Base-by-base conservation (phyloP, 2,329 filamentous ascomycete genomes). In the Trematosphaeria pertusa region DNA sequence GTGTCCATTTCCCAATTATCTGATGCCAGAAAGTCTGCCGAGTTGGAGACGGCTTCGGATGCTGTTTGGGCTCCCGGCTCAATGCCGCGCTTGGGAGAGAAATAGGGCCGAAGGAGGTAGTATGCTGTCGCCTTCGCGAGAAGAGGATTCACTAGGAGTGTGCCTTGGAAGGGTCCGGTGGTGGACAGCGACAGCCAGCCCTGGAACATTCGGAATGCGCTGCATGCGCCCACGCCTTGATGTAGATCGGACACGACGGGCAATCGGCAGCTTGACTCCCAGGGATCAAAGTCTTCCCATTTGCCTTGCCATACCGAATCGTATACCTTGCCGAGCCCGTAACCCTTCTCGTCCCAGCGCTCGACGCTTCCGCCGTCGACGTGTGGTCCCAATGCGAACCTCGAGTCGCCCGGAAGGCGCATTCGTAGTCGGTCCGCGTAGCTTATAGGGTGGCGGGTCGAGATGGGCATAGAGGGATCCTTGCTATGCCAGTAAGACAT, bases 141-240 rank as follows among this genome's bases (percentile, higher is more conserved):
- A 41, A 95, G 76, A 0, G 92, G 92, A 61, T 92, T 92, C 2
- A 96, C 88, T 33, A 89, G 79, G 41, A 97, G 73, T 0, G 91
- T 94, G 1, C 92, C 92, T 73, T 96, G 86, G 4, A 80, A 79
- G 0, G 89, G 88, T 0, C 80, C 84, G 0, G 85, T 87, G n/a
- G 77, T 74, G 47, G 87, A 91, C 80, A 97, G 87, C 49, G 82
- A 83, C 41, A 97, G 72, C 92, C 92, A 97, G 14, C 91, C 92
- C 73, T 97, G 92, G 70, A 89, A 93, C 80, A 91, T 88, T 30
- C 93, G 82, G 72, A 96, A 91, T 77, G 91, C 90, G 35, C 82
- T 87, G 72, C 90, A 96, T 1, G 88, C 86, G 0, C 92, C 91
- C 0, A 91, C 80, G 0, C 91, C 90, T 39, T 89, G 80, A 67